These are phyloP conservation scores for Suhomyces maxii DNA, from an alignment of 1,139 yeast species.

Conservation along the genomic window DNA sequence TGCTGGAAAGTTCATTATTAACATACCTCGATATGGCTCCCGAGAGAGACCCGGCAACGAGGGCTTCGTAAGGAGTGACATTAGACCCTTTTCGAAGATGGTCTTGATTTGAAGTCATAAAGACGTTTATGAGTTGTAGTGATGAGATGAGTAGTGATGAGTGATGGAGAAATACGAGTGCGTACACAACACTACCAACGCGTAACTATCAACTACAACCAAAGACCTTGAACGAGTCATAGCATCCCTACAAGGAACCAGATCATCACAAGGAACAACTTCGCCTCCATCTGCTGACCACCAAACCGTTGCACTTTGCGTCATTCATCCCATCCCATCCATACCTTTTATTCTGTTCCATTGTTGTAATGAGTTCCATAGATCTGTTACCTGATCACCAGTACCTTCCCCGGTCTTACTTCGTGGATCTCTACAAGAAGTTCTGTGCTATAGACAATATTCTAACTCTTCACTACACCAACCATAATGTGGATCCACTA, in stretches of 20 bases:
- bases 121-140: no score
- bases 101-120: constrained; percentile 26
- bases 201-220: no score
- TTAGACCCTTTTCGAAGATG: constrained; percentile 53
- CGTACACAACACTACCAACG: no score
- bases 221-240: no score
- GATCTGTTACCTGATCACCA: constrained; percentile 5
- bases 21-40: constrained; percentile 63
- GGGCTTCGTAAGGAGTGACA: constrained; percentile 44
- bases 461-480: constrained; percentile 27
- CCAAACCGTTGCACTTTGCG: no score
- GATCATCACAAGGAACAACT: not conserved
- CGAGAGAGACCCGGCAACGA: constrained; percentile 69
- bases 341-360: not conserved
- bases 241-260: no score
- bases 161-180: no score
- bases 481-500: constrained; percentile 27
- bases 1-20: not conserved
- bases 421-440: constrained; percentile 9
- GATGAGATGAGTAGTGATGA: no score
- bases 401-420: constrained; percentile 2
- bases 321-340: not conserved
- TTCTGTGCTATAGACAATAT: constrained; percentile 27
- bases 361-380: not conserved
- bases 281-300: not conserved